Evolutionary conservation across 495 filamentous ascomycete genomes (phyloP), one percentile per base, ranked within the genome.

Genomic region (Penicillium angulare): DNA sequence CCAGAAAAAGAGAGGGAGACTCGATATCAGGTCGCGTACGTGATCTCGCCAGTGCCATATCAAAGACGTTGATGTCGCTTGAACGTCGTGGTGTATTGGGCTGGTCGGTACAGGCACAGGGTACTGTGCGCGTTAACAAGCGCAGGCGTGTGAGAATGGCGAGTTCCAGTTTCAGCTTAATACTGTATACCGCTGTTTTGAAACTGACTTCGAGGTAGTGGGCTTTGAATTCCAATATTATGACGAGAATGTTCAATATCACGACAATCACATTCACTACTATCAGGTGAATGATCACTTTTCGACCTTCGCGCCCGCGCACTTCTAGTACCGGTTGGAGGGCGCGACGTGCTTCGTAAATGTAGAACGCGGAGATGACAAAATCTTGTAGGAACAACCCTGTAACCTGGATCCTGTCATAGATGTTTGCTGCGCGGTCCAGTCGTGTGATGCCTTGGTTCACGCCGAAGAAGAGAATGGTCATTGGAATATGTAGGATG

Each of bases 111-210:
- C 57, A 61, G 3, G 42, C 26, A 21, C 53, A 57, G 8, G 50
- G 32, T 32, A 39, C 26, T 7, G 42, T 47, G 23, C 49, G 49
- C 0, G 59, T 62, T 13, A 62, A 38, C 41, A 7, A 31, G 31
- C 53, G 59, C 1, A 65, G 53, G 15, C 46, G 50, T 5, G 38
- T 53, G 13, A 86, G 67, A 6, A 83, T 72, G 16, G 64, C 67
- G 51, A 83, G 84, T 57, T 86, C 82, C 21, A 86, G 66, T 57
- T 84, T 84, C 15, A 86, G 69, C 55, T 86, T 85, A 57, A 84
- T 64, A 51, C 74, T 76, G 67, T 85, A 85, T 0, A 82, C 68
- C 17, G 77, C 7, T 64, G 72, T 57, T 79, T 79, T 52, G 76
- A 64, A 17, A 71, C 73, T 22, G 72, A 76, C 60, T 78, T 71